Conservation (phyloP, 1,284 basidiomycete genomes). For the Cutaneotrichosporon sp. region DNA sequence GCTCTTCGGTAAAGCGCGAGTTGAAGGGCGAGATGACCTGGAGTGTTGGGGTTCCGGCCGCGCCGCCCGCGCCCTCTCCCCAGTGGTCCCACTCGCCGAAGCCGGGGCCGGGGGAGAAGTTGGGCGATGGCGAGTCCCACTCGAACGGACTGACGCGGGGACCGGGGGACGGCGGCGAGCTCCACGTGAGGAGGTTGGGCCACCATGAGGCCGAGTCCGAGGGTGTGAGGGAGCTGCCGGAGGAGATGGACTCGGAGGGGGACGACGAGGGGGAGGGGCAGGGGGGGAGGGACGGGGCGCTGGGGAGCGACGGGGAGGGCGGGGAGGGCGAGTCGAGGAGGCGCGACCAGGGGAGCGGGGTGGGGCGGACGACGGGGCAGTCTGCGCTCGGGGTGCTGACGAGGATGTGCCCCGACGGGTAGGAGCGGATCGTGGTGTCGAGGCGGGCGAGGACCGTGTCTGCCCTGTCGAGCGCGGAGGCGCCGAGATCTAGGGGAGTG, state of each 20-base stretch:
- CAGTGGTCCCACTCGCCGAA: not conserved
- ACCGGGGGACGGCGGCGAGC: not conserved
- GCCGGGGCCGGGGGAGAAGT: not conserved
- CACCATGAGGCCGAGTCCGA: not conserved
- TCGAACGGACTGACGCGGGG: not conserved
- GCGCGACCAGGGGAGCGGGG: not conserved
- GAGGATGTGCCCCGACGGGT: no score
- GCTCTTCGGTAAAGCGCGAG: no score
- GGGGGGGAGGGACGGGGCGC: not conserved
- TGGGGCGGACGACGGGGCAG: not conserved
- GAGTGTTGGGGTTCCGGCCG: not conserved
- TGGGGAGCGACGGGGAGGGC: not conserved
- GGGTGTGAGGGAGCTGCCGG: no score
- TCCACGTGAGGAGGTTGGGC: not conserved
- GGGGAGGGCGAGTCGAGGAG: not conserved
- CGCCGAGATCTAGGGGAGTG: no score
- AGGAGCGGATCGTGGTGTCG: no score
- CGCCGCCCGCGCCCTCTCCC: not conserved
- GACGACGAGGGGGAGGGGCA: not conserved
- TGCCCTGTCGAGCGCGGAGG: no score
- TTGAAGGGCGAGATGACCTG: not conserved
- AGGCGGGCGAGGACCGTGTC: no score
- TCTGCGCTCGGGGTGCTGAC: not conserved
- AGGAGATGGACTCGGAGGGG: not conserved
- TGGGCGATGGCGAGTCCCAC: not conserved